Percentiles rank a stretch among this genome's conserved stretches.
Conservation (phyloP, 768 basidiomycete species). For the Pisolithus marmoratus region DNA sequence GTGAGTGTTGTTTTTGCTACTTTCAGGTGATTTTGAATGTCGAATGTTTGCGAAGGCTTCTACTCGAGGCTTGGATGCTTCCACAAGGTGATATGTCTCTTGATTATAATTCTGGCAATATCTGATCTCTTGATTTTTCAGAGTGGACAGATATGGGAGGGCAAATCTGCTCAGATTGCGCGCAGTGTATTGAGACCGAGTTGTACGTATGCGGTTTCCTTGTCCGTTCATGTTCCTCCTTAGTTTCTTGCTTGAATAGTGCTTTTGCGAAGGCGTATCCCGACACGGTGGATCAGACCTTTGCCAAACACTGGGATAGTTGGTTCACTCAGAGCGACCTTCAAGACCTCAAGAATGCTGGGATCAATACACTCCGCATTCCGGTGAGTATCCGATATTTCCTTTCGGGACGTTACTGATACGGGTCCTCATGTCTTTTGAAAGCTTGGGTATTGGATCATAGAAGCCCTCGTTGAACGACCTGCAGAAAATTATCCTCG, state of each 20-base stretch:
- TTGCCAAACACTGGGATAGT: constrained; percentile 62
- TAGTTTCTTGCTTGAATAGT: constrained; percentile 26
- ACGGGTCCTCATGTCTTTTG: not conserved
- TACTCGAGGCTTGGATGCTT: constrained; percentile 82
- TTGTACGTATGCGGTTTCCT: constrained; percentile 37
- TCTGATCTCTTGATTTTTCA: constrained; percentile 16
- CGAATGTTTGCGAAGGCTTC: constrained; percentile 43
- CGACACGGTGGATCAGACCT: constrained; percentile 47
- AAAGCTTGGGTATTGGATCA: constrained; percentile 79
- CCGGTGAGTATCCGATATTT: constrained; percentile 43
- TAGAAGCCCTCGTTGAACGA: constrained; percentile 66
- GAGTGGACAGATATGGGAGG: constrained; percentile 78
- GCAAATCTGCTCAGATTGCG: constrained; percentile 51
- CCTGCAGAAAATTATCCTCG: constrained; percentile 57
- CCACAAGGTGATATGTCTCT: constrained; percentile 42
- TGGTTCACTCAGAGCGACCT: constrained; percentile 72
- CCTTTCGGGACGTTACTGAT: no score
- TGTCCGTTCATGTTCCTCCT: not conserved
- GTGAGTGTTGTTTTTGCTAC: constrained; percentile 25
- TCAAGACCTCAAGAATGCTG: constrained; percentile 40
- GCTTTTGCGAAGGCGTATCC: constrained; percentile 58
- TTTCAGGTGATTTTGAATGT: not conserved
- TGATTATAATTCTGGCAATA: not conserved
- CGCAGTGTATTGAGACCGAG: constrained; percentile 59
- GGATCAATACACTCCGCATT: constrained; percentile 73